Conservation (phyloP, 2,329 filamentous ascomycete species). For the Eurotiales sp. region DNA sequence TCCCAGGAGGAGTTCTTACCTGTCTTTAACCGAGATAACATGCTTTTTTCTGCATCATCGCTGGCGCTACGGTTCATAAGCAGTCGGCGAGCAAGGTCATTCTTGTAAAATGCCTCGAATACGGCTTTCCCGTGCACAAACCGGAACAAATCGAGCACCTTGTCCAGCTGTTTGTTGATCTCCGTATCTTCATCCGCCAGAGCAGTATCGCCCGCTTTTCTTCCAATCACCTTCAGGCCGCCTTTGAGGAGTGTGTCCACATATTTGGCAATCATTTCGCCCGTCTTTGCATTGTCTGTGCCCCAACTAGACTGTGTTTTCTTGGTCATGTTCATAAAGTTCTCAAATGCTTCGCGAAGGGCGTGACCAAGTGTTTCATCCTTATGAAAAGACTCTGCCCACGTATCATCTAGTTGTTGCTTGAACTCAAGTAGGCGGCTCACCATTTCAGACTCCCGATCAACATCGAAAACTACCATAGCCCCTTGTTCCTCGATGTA, state of each 20-base stretch:
- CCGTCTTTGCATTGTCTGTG: conserved; percentile 86
- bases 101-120: conserved; percentile 99
- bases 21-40: conserved; percentile 85
- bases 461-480: conserved; percentile 73
- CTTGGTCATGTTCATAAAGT: conserved; percentile 85
- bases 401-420: conserved; percentile 70
- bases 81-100: conserved; percentile 82
- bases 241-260: conserved; percentile 85
- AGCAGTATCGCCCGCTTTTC: conserved; percentile 46
- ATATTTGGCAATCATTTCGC: conserved; percentile 98
- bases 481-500: conserved; percentile 76
- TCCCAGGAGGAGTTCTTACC: too few species aligned
- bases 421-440: conserved; percentile 77
- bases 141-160: conserved; percentile 88
- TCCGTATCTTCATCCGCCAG: conserved; percentile 87
- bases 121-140: conserved; percentile 97
- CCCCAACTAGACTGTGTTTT: conserved; percentile 68
- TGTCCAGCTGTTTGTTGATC: conserved; percentile 85
- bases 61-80: conserved; percentile 91
- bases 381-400: conserved; percentile 70
- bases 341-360: conserved; percentile 79
- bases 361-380: conserved; percentile 74
- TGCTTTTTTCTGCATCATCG: conserved; percentile 90
- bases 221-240: conserved; percentile 68
- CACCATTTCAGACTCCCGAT: conserved; percentile 80